Base-by-base conservation (phyloP, 805 yeast species). In the Kodamaea fukazawae region DNA sequence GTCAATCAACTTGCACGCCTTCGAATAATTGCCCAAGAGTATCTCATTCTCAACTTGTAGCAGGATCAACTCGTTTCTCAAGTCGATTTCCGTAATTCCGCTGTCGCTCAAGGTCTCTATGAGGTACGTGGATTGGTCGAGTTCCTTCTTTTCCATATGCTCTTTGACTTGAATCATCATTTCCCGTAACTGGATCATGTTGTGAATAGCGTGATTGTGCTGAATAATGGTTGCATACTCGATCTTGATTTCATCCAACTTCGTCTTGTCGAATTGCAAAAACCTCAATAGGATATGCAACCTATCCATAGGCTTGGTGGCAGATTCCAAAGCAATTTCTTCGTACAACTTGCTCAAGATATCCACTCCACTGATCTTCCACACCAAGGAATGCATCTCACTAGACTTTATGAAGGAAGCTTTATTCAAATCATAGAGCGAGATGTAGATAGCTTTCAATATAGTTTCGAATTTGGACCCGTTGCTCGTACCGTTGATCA, bases 391-490 rank as follows among this genome's bases (percentile, higher is more conserved):
- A 2, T 63, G 54, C 32, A 75, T 47, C 27, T 70, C 76, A 41
- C 79, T 69, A 29, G 71, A 65, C 29, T 73, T 69, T 27, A 73
- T 61, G 45, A 78, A 73, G 22, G 68, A 54, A 7, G 63, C 57
- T 17, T 58, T 57, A 26, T 62, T 66, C 11, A 28, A 7, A 40
- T 75, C 76, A 48, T 74, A 75, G 15, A 83, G 55, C 0, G 83
- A 65, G 7, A 82, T 65, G 47, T 73, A 79, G 2, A 69, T 63
- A 0, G 86, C 76, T 48, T 79, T 79, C 11, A 75, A 68, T 7
- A 79, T 54, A 32, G 85, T 76, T 47, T 81, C 86, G 23, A 79
- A 51, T 9, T 76, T 70, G 5, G 58, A 58, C 32, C 77, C 55
- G 2, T 74, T 58, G 0, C 69, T 73, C 6, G 84, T 81, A 47